Evolutionary conservation across 108 stramenopile genomes (phyloP), one percentile per base, ranked within the genome.

Genomic region (Fragilariopsis cylindrus): DNA sequence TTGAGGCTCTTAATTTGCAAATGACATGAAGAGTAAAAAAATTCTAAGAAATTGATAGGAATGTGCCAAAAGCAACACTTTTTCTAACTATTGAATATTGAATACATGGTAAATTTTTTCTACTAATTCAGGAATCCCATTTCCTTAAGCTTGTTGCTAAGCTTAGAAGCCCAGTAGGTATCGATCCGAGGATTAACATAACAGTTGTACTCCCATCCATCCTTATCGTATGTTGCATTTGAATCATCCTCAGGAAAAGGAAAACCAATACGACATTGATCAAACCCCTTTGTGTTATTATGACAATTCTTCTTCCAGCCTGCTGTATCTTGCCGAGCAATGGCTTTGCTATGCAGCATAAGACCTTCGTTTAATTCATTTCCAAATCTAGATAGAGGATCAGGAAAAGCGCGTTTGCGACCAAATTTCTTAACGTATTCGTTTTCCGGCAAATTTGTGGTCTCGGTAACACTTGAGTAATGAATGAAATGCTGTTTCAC

Each of bases 401-500:
- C 85, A 48, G 79, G 87, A 80, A 76, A 82, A 47, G 70, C 79
- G 60, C 57, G 76, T 46, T 30, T 67, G 39, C 71, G 42, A 4
- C 80, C 80, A 8, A 73, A 69, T 42, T 72, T 57, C n/a, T 60
- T 75, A 52, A 83, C 80, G 48, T 68, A 78, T 60, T 90, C 84
- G 16, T 79, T 58, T 9, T 43, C 4, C 40, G 62, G 73, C 84
- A 91, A 79, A 65, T 82, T 82, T 9, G 88, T 86, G 40, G 87
- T 65, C 19, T 77, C 80, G 16, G 95, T 96, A 11, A 92, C 78
- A 39, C 92, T 93, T 0, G 90, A 84, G 74, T 93, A 96, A 69
- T 96, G 95, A 9, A 96, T 85, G 71, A 93, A 96, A 67, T 93
- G 92, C 42, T 93, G 80, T 52, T 78, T 81, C 43, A 96, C 92